Evolutionary conservation across 768 basidiomycete species (phyloP).

Genomic region (Lactarius hatsudake): DNA sequence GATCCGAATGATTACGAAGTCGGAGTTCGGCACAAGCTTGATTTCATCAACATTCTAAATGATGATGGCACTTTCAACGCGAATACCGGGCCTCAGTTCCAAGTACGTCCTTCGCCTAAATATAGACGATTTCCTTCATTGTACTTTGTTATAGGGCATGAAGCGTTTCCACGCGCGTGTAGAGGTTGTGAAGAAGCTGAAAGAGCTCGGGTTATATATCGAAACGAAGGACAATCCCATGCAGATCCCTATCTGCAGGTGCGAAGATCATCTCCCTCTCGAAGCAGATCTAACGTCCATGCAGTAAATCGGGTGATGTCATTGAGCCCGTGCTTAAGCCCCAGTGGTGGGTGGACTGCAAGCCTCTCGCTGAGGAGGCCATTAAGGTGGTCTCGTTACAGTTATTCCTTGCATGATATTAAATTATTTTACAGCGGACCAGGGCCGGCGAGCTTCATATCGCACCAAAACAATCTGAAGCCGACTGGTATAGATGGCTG

Average conservation of each 20-base stretch:
- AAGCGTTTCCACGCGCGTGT: slow-evolving; percentile 93
- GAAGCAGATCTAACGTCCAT: slow-evolving; percentile 5
- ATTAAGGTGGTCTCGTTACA: slow-evolving; percentile 55
- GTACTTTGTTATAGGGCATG: slow-evolving; percentile 65
- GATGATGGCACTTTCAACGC: slow-evolving; percentile 95
- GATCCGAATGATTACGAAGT: slow-evolving; percentile 98
- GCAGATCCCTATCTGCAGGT: slow-evolving; percentile 93
- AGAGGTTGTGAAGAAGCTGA: slow-evolving; percentile 77
- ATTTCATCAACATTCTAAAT: slow-evolving; percentile 92
- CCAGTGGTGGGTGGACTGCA: slow-evolving; percentile 98
- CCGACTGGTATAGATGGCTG: slow-evolving; percentile 96
- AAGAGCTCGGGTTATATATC: slow-evolving; percentile 80
- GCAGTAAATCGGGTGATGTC: slow-evolving; percentile 91
- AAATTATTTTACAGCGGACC: slow-evolving; percentile 61
- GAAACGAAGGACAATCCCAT: slow-evolving; percentile 96
- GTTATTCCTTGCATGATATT: not conserved
- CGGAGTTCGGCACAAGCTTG: slow-evolving; percentile 79
- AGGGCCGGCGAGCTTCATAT: slow-evolving; percentile 83
- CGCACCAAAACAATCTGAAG: slow-evolving; percentile 79
- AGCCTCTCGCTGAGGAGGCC: slow-evolving; percentile 86
- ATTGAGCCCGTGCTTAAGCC: slow-evolving; percentile 96
- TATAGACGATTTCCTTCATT: not conserved
- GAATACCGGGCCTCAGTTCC: slow-evolving; percentile 78
- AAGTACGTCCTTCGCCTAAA: slow-evolving; percentile 40
- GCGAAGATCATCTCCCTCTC: slow-evolving; percentile 28